A percentile compares a stretch with the other conserved stretches of the same genome.
Evolutionary conservation across 2,329 filamentous ascomycete species (phyloP).

Genomic region (Piedraia hortae): DNA sequence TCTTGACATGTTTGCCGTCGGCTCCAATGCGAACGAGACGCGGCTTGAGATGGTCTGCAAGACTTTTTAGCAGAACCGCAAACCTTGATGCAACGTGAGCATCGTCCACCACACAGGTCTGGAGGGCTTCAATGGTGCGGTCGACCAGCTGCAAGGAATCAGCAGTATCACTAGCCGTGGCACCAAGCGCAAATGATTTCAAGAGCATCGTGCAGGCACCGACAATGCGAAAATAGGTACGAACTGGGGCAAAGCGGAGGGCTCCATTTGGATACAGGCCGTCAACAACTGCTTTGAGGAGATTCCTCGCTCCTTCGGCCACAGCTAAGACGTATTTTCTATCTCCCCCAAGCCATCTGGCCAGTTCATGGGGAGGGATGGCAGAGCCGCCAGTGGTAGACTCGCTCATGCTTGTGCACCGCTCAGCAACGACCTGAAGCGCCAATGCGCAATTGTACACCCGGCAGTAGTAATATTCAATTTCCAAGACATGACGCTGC

Average conservation of each 20-base stretch:
- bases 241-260: slow-evolving; percentile 55
- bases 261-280: slow-evolving; percentile 47
- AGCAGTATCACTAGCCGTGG: slow-evolving; percentile 50
- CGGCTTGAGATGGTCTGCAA: slow-evolving; percentile 45
- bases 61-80: slow-evolving; percentile 51
- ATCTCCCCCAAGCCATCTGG: slow-evolving; percentile 28
- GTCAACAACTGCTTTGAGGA: slow-evolving; percentile 52
- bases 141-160: slow-evolving; percentile 51
- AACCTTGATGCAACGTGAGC: slow-evolving; percentile 67
- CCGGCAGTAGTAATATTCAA: slow-evolving; percentile 86
- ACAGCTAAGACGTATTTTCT: slow-evolving; percentile 39
- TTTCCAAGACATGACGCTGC: slow-evolving; percentile 52
- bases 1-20: slow-evolving; percentile 11
- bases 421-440: slow-evolving; percentile 79
- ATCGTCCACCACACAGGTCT: slow-evolving; percentile 58
- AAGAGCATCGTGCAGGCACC: slow-evolving; percentile 63
- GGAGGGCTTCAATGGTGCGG: slow-evolving; percentile 42
- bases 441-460: slow-evolving; percentile 88
- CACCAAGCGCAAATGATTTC: slow-evolving; percentile 59
- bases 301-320: slow-evolving; percentile 46
- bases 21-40: slow-evolving; percentile 36
- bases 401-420: slow-evolving; percentile 43
- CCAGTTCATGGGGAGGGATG: slow-evolving; percentile 19
- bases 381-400: slow-evolving; percentile 19
- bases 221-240: slow-evolving; percentile 68